A percentile compares a stretch with the other conserved stretches of the same genome.
These are phyloP conservation scores for Diospyros lotus DNA, from an alignment of 148 eudicot genomes.

Conservation along the genomic window DNA sequence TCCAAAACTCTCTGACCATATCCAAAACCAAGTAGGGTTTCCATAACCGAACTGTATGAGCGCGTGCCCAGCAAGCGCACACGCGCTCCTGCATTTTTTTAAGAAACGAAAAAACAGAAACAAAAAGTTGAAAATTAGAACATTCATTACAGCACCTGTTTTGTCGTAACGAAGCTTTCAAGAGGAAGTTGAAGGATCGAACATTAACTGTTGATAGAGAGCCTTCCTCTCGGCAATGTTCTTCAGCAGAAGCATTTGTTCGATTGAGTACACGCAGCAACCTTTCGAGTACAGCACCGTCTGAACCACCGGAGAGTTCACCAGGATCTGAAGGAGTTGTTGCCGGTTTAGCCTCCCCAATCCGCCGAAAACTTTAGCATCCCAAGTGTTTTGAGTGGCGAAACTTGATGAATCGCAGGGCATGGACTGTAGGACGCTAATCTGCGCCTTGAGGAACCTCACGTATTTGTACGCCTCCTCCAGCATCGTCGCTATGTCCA, in stretches of 20 bases:
- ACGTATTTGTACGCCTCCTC: constrained; percentile 59
- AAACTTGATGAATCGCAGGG: constrained; percentile 20
- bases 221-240: constrained; percentile 19
- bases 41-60: not conserved
- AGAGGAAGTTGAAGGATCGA: not conserved
- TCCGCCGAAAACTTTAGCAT: not conserved
- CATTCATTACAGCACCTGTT: not conserved
- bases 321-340: constrained; percentile 47
- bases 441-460: constrained; percentile 56
- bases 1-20: no score
- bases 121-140: not conserved
- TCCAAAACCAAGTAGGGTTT: no score
- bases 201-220: constrained; percentile 3
- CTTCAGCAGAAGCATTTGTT: constrained; percentile 38
- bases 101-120: not conserved
- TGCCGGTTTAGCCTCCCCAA: constrained; percentile 42
- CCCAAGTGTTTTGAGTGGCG: not conserved
- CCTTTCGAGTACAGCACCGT: constrained; percentile 31
- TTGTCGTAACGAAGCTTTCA: not conserved
- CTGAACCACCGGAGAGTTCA: constrained; percentile 52
- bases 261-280: constrained; percentile 45
- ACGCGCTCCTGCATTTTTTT: no score
- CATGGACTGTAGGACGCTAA: constrained; percentile 45
- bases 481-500: constrained; percentile 41
- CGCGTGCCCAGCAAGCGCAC: not conserved